Conservation (phyloP, 1,284 basidiomycete genomes). For the Puccinia novopanici region DNA sequence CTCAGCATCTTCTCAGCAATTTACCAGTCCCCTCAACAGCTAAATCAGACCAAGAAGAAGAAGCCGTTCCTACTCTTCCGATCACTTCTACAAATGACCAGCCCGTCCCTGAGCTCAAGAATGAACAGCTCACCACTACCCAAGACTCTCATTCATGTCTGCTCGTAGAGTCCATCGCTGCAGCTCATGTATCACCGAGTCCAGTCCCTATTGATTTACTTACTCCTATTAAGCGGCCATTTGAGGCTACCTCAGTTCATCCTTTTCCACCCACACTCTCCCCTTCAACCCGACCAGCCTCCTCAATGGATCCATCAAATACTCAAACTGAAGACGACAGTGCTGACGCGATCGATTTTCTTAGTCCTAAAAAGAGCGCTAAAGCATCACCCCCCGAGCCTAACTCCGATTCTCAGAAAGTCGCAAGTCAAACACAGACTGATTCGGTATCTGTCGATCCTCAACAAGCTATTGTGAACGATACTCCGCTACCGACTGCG, state of each 20-base stretch:
- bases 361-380: conserved; percentile 36
- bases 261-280: conserved; percentile 20
- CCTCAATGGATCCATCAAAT: neutral
- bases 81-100: conserved; percentile 1
- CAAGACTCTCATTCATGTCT: neutral
- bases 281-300: neutral
- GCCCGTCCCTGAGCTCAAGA: neutral
- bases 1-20: neutral
- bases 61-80: neutral
- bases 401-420: neutral
- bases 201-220: neutral
- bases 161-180: neutral
- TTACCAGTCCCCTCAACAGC: neutral
- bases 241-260: conserved; percentile 18
- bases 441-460: neutral
- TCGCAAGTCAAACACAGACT: neutral
- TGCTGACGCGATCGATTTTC: conserved; percentile 39
- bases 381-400: neutral
- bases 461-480: neutral
- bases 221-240: conserved; percentile 13
- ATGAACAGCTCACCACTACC: too few relatives aligned
- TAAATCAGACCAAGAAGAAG: neutral
- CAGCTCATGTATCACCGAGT: neutral
- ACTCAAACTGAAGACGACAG: conserved; percentile 27
- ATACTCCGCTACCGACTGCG: neutral